Conservation (phyloP, 306 rosid species). For the Mimosa pudica region DNA sequence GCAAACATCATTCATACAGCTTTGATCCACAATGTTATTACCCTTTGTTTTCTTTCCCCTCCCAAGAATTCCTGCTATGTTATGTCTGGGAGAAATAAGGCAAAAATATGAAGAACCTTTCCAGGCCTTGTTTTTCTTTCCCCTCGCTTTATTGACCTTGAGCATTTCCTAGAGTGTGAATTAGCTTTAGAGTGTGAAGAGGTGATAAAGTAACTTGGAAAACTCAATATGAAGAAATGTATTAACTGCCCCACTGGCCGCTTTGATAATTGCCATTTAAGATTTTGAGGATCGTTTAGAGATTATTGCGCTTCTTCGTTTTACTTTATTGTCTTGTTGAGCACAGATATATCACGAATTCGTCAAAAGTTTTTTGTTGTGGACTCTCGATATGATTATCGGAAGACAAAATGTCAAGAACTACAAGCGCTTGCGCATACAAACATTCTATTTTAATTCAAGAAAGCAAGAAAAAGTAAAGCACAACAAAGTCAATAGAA, state of each 20-base stretch:
- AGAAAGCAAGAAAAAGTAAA: neutral
- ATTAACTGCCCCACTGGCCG: too few species aligned
- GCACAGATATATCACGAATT: neutral
- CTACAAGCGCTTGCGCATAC: neutral
- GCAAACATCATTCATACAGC: neutral
- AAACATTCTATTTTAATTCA: neutral
- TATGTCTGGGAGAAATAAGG: neutral
- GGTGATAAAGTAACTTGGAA: neutral
- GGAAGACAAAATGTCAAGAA: neutral
- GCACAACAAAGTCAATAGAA: neutral
- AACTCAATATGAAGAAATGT: neutral
- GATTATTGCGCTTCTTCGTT: neutral
- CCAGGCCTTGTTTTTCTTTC: neutral
- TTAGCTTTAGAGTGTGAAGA: neutral
- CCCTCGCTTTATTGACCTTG: neutral
- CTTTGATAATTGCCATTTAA: neutral
- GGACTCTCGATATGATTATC: neutral
- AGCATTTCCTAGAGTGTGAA: neutral
- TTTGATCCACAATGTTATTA: constrained; percentile 23
- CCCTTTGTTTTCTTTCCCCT: constrained; percentile 15
- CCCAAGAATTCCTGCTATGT: neutral
- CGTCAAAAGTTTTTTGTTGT: too few species aligned
- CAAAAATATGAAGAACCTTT: neutral
- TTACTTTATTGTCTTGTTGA: neutral
- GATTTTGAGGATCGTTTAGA: neutral